A percentile compares a stretch with the other conserved stretches of the same genome.
Conservation (phyloP, 257 asterid genomes). For the Rehmannia glutinosa region DNA sequence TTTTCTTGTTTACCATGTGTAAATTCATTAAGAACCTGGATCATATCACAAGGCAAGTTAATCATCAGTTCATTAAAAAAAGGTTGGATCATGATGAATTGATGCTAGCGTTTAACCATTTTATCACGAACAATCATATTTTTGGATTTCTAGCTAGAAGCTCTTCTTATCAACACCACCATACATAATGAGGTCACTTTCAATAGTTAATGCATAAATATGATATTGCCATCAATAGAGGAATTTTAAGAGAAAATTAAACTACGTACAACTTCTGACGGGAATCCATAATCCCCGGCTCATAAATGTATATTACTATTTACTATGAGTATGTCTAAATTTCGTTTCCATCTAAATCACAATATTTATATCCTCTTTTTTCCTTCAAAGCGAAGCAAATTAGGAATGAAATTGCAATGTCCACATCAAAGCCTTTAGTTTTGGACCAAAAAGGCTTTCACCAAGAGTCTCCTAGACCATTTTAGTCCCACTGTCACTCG, state of each 20-base stretch:
- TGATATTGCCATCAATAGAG: too few species aligned
- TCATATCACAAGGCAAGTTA: background rate
- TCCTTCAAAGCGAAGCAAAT: conserved; percentile 24
- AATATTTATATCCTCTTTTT: background rate
- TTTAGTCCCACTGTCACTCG: conserved; percentile 2
- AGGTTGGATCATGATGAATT: background rate
- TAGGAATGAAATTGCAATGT: conserved; percentile 14
- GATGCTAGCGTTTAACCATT: background rate
- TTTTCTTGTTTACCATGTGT: conserved; percentile 71
- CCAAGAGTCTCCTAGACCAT: too few species aligned
- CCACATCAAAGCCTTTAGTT: conserved; percentile 20
- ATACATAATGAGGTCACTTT: too few species aligned
- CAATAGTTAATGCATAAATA: too few species aligned
- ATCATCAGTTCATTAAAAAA: background rate
- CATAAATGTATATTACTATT: background rate
- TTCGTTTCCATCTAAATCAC: background rate
- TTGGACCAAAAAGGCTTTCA: conserved; percentile 10
- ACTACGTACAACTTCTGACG: too few species aligned
- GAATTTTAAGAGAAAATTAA: too few species aligned
- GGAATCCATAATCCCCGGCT: too few species aligned
- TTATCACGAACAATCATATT: too few species aligned
- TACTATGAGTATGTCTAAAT: background rate
- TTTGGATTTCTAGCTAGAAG: too few species aligned
- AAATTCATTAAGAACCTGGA: conserved; percentile 83
- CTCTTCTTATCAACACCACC: too few species aligned